These are phyloP conservation scores for Amniculicola lignicola DNA, from an alignment of 495 filamentous ascomycete genomes.

Conservation along the genomic window DNA sequence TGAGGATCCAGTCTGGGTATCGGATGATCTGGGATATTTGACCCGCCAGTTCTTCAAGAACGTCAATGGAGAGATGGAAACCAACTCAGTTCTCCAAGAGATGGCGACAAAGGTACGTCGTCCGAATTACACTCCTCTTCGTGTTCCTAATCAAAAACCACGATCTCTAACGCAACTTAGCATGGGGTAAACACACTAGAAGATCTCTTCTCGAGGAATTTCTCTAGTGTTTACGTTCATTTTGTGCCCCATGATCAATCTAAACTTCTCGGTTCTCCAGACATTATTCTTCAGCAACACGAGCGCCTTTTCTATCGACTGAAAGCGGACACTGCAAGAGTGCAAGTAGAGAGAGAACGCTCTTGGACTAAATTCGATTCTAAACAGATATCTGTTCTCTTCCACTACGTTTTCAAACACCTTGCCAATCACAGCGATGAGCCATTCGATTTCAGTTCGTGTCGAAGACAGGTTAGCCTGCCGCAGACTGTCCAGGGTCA, in stretches of 20 bases:
- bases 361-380: neutral
- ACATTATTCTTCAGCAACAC: neutral
- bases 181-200: neutral
- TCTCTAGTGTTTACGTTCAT: neutral
- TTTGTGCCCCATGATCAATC: neutral
- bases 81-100: neutral
- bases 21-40: neutral
- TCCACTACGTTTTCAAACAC: constrained; percentile 1
- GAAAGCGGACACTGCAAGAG: neutral
- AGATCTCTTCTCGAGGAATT: neutral
- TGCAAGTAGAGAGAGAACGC: neutral
- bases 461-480: neutral
- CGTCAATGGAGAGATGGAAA: neutral
- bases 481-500: neutral
- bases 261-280: neutral
- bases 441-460: neutral
- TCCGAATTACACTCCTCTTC: neutral
- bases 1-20: neutral
- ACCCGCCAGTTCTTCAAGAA: neutral
- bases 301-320: neutral
- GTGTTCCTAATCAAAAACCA: neutral
- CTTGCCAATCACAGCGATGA: neutral
- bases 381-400: neutral
- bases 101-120: neutral
- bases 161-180: too few species aligned